A percentile compares a stretch with the other conserved stretches of the same genome.
These are phyloP conservation scores for Jamesozyma piceae DNA, from an alignment of 805 yeast species.

Conservation along the genomic window DNA sequence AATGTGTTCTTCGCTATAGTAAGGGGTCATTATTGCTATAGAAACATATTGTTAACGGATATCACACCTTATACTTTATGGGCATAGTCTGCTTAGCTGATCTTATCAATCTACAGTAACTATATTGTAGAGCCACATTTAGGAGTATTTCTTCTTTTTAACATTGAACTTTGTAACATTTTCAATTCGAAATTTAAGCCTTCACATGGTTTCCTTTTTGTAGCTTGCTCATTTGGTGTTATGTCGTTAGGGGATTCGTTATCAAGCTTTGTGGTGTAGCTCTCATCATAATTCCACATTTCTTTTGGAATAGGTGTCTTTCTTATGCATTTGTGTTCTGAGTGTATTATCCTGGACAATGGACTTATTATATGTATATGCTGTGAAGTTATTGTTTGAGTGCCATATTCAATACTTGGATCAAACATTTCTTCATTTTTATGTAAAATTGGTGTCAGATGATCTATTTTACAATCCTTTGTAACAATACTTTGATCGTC, in stretches of 20 bases:
- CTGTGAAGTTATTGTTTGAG: not conserved
- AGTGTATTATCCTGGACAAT: not conserved
- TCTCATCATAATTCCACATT: not conserved
- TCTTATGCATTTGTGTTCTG: conserved; percentile 7
- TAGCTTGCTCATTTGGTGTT: not conserved
- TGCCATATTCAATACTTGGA: not conserved
- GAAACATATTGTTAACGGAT: not conserved
- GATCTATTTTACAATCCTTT: conserved; percentile 3
- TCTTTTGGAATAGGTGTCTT: conserved; percentile 10
- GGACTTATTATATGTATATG: conserved; percentile 11
- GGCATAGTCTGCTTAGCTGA: not conserved
- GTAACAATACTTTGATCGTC: conserved; percentile 1
- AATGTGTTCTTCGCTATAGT: not conserved
- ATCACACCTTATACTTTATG: not conserved
- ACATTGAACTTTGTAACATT: conserved; percentile 23
- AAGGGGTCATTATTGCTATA: not conserved
- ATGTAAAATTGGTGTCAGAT: conserved; percentile 1
- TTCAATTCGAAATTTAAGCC: conserved; percentile 14
- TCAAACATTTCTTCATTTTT: not conserved
- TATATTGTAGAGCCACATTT: conserved; percentile 3
- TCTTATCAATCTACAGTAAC: not conserved
- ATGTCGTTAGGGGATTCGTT: not conserved
- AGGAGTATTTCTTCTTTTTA: conserved; percentile 18
- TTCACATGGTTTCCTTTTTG: conserved; percentile 4
- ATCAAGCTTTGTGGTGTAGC: not conserved